Conservation (phyloP, 345 rosid genomes). For the Kandelia obovata region DNA sequence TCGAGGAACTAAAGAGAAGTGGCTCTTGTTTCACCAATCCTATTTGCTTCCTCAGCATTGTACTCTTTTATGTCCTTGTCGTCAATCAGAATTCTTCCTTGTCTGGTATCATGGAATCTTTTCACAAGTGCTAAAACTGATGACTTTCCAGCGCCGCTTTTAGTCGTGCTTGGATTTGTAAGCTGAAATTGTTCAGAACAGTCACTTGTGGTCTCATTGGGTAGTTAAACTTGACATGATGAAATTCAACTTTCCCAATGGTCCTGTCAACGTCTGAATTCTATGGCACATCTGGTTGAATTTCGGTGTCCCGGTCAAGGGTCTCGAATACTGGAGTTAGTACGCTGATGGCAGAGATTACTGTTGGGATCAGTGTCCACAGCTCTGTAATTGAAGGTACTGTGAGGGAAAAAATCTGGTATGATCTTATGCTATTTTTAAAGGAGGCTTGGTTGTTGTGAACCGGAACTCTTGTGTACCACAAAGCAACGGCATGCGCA, state of each 20-base stretch:
- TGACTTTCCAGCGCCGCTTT: slow-evolving; percentile 69
- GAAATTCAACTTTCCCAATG: slow-evolving; percentile 40
- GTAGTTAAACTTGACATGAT: slow-evolving; percentile 47
- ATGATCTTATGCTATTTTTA: slow-evolving; percentile 44
- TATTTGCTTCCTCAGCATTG: slow-evolving; percentile 44
- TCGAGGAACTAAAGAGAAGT: slow-evolving; percentile 47
- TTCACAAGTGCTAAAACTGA: slow-evolving; percentile 53
- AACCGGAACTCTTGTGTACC: slow-evolving; percentile 53
- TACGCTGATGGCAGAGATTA: slow-evolving; percentile 46
- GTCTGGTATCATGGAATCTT: slow-evolving; percentile 42
- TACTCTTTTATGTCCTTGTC: slow-evolving; percentile 34
- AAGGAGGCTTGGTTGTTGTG: slow-evolving; percentile 39
- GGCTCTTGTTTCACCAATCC: slow-evolving; percentile 62
- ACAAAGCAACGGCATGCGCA: slow-evolving; percentile 65
- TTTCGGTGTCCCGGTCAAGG: slow-evolving; percentile 50
- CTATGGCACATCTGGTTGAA: slow-evolving; percentile 40
- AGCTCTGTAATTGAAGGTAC: slow-evolving; percentile 69
- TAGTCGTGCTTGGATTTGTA: slow-evolving; percentile 45
- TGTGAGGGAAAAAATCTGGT: slow-evolving; percentile 69
- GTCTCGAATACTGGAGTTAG: slow-evolving; percentile 53
- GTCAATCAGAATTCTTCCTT: slow-evolving; percentile 44
- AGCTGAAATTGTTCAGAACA: slow-evolving; percentile 45
- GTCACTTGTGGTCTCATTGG: slow-evolving; percentile 53
- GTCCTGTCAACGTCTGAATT: slow-evolving; percentile 19
- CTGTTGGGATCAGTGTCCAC: slow-evolving; percentile 59